Conservation (phyloP, 2,329 filamentous ascomycete genomes). For the Xylaria sp. region DNA sequence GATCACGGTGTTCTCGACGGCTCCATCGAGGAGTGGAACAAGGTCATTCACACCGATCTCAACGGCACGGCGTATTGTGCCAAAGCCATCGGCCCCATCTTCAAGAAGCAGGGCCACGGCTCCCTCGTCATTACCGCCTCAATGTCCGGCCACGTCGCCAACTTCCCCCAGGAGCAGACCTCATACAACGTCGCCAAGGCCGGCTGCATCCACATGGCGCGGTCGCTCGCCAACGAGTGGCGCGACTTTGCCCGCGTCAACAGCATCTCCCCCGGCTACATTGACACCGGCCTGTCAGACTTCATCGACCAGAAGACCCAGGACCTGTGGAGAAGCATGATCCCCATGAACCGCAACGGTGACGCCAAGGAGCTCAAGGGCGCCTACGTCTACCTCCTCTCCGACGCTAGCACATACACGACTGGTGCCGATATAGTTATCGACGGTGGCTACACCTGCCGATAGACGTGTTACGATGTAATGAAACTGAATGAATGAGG, state of each 20-base stretch:
- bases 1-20: constrained; percentile 67
- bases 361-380: constrained; percentile 74
- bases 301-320: constrained; percentile 53
- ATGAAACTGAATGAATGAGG: constrained; percentile 1
- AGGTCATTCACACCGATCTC: constrained; percentile 68
- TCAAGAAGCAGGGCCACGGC: constrained; percentile 68
- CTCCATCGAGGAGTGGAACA: constrained; percentile 65
- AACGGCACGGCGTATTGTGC: constrained; percentile 75
- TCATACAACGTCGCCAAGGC: constrained; percentile 70
- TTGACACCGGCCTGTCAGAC: constrained; percentile 55
- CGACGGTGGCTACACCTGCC: constrained; percentile 71
- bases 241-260: constrained; percentile 71
- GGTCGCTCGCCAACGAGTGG: constrained; percentile 67
- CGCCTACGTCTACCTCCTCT: constrained; percentile 79
- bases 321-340: constrained; percentile 49
- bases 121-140: constrained; percentile 72
- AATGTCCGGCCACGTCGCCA: constrained; percentile 74
- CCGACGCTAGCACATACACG: constrained; percentile 79
- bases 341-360: constrained; percentile 63
- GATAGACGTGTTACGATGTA: constrained; percentile 34
- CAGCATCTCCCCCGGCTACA: constrained; percentile 70
- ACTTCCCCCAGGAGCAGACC: constrained; percentile 71
- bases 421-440: constrained; percentile 77
- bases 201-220: constrained; percentile 56
- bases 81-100: constrained; percentile 66